Base-by-base conservation (phyloP, 805 yeast genomes). In the Tetrapisispora arboricola region DNA sequence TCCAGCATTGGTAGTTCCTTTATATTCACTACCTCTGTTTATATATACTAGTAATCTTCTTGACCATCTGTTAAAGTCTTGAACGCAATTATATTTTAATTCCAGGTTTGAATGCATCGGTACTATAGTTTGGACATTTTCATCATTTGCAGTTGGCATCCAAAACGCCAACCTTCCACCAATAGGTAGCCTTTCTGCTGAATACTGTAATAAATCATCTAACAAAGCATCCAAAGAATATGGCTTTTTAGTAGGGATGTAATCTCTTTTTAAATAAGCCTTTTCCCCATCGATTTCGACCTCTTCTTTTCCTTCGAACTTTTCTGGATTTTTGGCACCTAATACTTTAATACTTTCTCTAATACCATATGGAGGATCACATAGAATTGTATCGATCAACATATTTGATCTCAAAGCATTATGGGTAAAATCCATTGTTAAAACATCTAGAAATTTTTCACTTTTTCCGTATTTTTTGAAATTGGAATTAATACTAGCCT, bases 281-380 rank as follows among this genome's bases (percentile, higher is more conserved):
- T 74, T 73, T 51, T 76, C 76, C 6, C 95, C 95, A 46, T 83
- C 80, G 20, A 85, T 84, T n/a, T 78, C 69, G 3, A 81, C 66
- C 32, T 73, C 64, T 54, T 85, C 94, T 50, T 84, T 75, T 0
- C 90, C 94, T 9, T 65, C 73, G 32, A 81, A 81, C 52, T 73
- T 76, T 41, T 71, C 78, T 2, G 80, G 79, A 38, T 80, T 73
- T 47, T 73, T 77, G 4, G 94, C 83, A 4, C 98, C 98, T 41
- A 94, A 76, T 1, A 87, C 95, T 58, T 86, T 87, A 40, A 92
- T 73, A 3, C 97, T 95, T 60, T 92, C 98, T 50, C 98, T 71
- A 2, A 92, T 94, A 11, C 98, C 98, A 60, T 92, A 92, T 0
- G 98, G 98, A 2, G 98, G 98, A 62, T 92, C 98, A 57, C 96